Evolutionary conservation across 2,329 filamentous ascomycete genomes (phyloP), one percentile per base, ranked within the genome.

Genomic region (Thelonectria discophora): DNA sequence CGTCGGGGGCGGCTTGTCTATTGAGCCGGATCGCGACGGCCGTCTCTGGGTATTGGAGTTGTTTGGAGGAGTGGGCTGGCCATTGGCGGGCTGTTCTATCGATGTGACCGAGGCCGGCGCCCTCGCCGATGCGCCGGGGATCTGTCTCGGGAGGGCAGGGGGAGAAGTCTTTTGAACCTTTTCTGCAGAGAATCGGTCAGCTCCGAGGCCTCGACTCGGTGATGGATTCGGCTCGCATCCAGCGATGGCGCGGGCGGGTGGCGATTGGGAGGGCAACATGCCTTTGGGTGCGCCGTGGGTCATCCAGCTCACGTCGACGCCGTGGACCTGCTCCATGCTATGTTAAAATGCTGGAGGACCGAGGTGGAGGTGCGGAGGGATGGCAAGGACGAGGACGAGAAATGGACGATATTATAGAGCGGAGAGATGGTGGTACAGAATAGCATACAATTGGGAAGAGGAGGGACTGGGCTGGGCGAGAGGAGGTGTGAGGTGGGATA

Each of bases 251-350:
- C 47, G 51, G 59, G 52, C 32, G 47, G 67, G 69, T 72, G 68
- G 68, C 66, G 67, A 69, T 21, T 62, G 15, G 45, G 46, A 55
- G 56, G 59, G 39, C 60, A 4, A 78, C 84, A 78, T 83, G 92
- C 93, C 92, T 90, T 91, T 93, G 66, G 89, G 88, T 70, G 90
- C 87, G 74, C 91, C 90, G 78, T 95, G 91, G 70, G 85, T 85
- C 82, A 96, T 90, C 93, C 93, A 97, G 78, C 90, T 93, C 74
- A 96, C 92, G 79, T 97, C 93, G 73, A 96, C 86, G 68, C 90
- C 89, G 76, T 93, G 88, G 67, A 92, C 86, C 70, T 90, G 89
- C 79, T 94, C 92, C 92, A 94, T 94, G 64, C 69, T 81, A 24
- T 24, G 24, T n/a, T 24, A 74, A 51, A 55, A 64, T 52, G 49